Base-by-base conservation (phyloP, 2,329 filamentous ascomycete genomes). In the Monosporascus sp. region DNA sequence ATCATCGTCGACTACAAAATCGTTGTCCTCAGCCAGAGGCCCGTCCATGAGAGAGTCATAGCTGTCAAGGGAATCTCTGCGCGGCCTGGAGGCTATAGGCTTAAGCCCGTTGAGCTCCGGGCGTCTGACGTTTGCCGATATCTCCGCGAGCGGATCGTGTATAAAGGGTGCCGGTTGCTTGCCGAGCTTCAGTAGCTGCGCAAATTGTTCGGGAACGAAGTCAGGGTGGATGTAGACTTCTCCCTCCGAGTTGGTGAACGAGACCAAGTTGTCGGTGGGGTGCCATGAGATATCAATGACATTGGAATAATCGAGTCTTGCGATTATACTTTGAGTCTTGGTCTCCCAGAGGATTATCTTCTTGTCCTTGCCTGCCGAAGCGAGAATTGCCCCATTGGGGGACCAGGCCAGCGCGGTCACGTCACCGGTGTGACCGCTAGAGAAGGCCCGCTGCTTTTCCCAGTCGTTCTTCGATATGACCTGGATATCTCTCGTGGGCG, bases 1-100 rank as follows among this genome's bases (percentile, higher is more conserved):
- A 66, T 99, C 94, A 58, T 99, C 94, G 63, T 99, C 94, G 5
- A 91, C 85, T 2, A 99, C 89, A 68, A 97, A 99, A 58, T 91
- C 90, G 43, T 91, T 88, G 26, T 78, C 76, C 73, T 85, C 65
- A 62, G 78, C 70, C 64, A 81, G 67, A 17, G 74, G 73, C 0
- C 83, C 82, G 20, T 80, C 85, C 2, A 96, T 78, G n/a, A 96
- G 84, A 50, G 91, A 91, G 67, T 94, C 91, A 2, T 96, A 76
- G 41, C 89, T 91, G 57, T 91, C 89, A 1, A 86, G 76, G 0
- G 86, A 86, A n/a, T 81, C 84, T 56, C 77, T 74, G 55, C 87
- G 78, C 48, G 76, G 76, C 50, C 78, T 74, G 51, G 79, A 76
- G 15, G 79, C 70, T 11, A 76, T 72, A 41, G 78, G 75, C 54